Percentiles rank a stretch among this genome's conserved stretches.
phyloP scores from a whole-genome alignment of 2,329 filamentous ascomycete species.

The Mycocentrospora acerina region DNA sequence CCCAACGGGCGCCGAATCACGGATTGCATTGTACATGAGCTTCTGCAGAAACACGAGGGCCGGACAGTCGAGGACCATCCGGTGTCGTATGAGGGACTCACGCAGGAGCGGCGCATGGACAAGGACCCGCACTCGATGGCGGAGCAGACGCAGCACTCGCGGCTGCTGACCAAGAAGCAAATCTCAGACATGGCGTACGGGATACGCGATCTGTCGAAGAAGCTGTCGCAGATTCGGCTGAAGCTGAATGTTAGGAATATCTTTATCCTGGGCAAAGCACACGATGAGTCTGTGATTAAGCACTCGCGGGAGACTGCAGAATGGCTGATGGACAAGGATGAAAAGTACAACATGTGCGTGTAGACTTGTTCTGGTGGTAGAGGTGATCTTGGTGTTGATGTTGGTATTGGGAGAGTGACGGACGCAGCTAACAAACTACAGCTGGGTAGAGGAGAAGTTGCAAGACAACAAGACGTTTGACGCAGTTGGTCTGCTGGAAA shows the following conservation, averaged over 20 bases:
- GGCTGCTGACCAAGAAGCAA: slow-evolving; percentile 92
- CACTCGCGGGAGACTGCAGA: slow-evolving; percentile 74
- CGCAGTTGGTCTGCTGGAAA: slow-evolving; percentile 64
- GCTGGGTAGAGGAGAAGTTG: slow-evolving; percentile 74
- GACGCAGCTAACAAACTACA: slow-evolving; percentile 16
- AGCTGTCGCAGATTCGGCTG: slow-evolving; percentile 78
- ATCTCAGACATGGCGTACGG: slow-evolving; percentile 97
- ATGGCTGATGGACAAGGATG: slow-evolving; percentile 77
- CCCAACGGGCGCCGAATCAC: slow-evolving; percentile 46
- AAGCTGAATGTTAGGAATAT: slow-evolving; percentile 79
- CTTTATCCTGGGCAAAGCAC: slow-evolving; percentile 88
- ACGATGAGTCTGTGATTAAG: slow-evolving; percentile 76
- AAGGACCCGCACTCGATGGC: slow-evolving; percentile 42
- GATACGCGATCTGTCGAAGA: slow-evolving; percentile 84
- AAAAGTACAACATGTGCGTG: slow-evolving; percentile 71
- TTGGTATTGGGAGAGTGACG: not conserved
- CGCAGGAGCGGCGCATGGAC: slow-evolving; percentile 44
- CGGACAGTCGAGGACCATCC: slow-evolving; percentile 20
- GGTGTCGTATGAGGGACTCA: slow-evolving; percentile 37
- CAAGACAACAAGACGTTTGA: slow-evolving; percentile 73
- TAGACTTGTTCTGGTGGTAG: too few relatives aligned
- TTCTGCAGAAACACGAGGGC: slow-evolving; percentile 53
- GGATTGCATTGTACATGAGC: slow-evolving; percentile 62
- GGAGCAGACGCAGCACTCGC: slow-evolving; percentile 54
- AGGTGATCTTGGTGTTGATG: too few relatives aligned